Percentiles rank a stretch among this genome's conserved stretches.
Conservation (phyloP, 306 rosid genomes). For the Medicago ruthenica region DNA sequence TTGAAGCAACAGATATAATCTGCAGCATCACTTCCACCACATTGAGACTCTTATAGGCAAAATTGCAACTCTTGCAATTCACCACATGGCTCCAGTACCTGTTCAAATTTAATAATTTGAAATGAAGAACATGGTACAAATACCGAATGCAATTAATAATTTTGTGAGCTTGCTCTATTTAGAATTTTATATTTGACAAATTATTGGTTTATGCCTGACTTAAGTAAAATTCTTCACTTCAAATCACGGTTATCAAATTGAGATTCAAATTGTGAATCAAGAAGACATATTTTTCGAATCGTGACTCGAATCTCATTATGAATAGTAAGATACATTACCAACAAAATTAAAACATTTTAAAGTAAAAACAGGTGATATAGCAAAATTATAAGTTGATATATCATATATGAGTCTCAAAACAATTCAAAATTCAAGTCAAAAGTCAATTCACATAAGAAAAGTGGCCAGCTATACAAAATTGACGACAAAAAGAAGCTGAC, state of each 20-base stretch:
- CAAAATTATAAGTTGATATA: too few relatives aligned
- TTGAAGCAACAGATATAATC: conserved; percentile 59
- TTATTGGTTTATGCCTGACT: background rate
- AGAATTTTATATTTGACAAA: background rate
- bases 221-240: background rate
- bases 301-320: background rate
- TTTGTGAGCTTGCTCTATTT: background rate
- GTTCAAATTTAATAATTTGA: background rate
- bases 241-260: background rate
- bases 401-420: background rate
- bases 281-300: background rate
- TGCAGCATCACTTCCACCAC: conserved; percentile 68
- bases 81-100: conserved; percentile 91
- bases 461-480: background rate
- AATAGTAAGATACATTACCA: background rate
- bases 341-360: too few relatives aligned
- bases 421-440: background rate
- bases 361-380: too few relatives aligned
- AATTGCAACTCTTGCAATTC: conserved; percentile 81
- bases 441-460: background rate
- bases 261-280: too few relatives aligned
- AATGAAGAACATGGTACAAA: background rate
- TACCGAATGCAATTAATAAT: background rate
- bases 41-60: conserved; percentile 74
- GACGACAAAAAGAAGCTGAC: background rate